A percentile compares a stretch with the other conserved stretches of the same genome.
These are phyloP conservation scores for Pythium utonaiense DNA, from an alignment of 352 stramenopile genomes.

Conservation along the genomic window DNA sequence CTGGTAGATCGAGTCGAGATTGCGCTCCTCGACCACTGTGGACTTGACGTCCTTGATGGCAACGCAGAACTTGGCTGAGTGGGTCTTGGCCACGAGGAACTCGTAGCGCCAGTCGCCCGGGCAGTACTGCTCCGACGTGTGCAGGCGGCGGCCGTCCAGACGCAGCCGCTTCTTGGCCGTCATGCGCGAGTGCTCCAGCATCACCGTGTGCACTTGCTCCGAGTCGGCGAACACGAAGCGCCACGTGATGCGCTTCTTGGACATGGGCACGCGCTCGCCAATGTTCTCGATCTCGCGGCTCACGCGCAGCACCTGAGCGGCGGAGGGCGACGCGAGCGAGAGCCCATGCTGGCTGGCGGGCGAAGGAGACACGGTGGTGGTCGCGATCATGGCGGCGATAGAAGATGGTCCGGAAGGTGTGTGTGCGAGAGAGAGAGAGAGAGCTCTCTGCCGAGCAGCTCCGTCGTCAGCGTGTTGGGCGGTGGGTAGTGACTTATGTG, in stretches of 20 bases:
- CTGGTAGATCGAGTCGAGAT: constrained; percentile 68
- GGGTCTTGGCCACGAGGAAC: constrained; percentile 47
- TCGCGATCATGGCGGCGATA: constrained; percentile 6
- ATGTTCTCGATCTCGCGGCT: constrained; percentile 80
- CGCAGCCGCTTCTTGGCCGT: constrained; percentile 81
- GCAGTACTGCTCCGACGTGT: constrained; percentile 66
- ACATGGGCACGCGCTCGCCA: constrained; percentile 68
- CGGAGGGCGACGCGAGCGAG: constrained; percentile 1
- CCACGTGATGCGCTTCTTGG: constrained; percentile 86
- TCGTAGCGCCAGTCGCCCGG: constrained; percentile 73
- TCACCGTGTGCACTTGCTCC: constrained; percentile 80
- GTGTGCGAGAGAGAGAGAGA: too few species aligned
- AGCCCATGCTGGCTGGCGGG: neutral
- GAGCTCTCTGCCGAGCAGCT: too few species aligned
- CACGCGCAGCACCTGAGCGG: constrained; percentile 49
- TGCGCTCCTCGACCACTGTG: constrained; percentile 65
- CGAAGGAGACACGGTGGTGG: constrained; percentile 4
- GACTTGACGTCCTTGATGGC: constrained; percentile 73
- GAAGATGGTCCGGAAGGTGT: too few species aligned
- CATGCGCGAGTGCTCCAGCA: constrained; percentile 80
- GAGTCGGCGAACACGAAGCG: constrained; percentile 74
- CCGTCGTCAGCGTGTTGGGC: too few species aligned
- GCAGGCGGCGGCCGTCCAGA: constrained; percentile 72
- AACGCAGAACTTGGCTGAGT: constrained; percentile 46
- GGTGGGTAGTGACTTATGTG: too few species aligned